Conservation (phyloP, 352 stramenopile species). For the Bremia lactucae region DNA sequence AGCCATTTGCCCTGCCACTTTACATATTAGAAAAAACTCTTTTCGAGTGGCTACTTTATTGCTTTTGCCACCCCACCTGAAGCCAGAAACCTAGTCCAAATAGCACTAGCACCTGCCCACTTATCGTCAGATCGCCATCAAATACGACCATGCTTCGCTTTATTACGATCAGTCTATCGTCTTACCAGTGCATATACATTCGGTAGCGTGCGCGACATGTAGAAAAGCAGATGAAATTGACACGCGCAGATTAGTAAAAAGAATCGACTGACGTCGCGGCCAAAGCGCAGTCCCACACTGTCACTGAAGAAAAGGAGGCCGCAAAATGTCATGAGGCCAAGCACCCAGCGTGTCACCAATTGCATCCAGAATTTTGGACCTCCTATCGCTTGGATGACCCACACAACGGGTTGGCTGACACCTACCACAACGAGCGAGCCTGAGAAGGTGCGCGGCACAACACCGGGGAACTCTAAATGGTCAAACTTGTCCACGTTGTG, state of each 20-base stretch:
- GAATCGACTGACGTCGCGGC: constrained; percentile 46
- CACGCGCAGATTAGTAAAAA: constrained; percentile 82
- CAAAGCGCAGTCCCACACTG: constrained; percentile 43
- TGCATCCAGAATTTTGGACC: constrained; percentile 49
- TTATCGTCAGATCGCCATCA: not conserved
- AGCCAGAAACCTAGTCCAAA: constrained; percentile 56
- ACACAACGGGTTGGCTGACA: constrained; percentile 33
- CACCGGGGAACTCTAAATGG: constrained; percentile 95
- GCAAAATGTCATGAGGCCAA: constrained; percentile 47
- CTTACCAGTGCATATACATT: constrained; percentile 93
- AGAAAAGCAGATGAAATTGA: constrained; percentile 98
- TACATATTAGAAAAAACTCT: constrained; percentile 5
- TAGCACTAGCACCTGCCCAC: constrained; percentile 44
- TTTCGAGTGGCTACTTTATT: not conserved
- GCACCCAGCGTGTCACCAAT: constrained; percentile 39
- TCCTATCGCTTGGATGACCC: constrained; percentile 12
- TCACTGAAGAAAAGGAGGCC: constrained; percentile 57
- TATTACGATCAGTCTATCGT: not conserved
- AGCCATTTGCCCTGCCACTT: constrained; percentile 30
- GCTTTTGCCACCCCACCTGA: constrained; percentile 13
- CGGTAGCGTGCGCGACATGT: constrained; percentile 92
- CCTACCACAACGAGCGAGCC: constrained; percentile 64
- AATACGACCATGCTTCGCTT: not conserved
- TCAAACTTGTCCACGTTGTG: constrained; percentile 78
- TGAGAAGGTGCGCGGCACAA: constrained; percentile 96